Conservation (phyloP, 73 alveolate species). For the Tetrahymena elliotti region DNA sequence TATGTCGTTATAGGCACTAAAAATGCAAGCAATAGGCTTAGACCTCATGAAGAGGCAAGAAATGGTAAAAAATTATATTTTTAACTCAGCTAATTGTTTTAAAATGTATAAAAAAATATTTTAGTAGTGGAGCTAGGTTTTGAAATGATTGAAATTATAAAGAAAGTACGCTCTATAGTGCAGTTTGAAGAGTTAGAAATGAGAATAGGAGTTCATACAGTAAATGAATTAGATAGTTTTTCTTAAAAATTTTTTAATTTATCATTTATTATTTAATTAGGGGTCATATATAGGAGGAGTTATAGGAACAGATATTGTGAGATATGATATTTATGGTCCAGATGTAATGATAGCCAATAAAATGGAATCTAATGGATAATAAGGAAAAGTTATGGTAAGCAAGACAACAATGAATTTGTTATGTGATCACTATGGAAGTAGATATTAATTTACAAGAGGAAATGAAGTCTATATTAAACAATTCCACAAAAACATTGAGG, state of each 20-base stretch:
- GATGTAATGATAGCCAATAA: slow-evolving; percentile 40
- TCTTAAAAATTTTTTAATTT: too few relatives aligned
- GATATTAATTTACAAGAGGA: not conserved
- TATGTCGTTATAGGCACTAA: slow-evolving; percentile 79
- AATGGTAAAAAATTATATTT: not conserved
- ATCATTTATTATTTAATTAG: not conserved
- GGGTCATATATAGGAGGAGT: slow-evolving; percentile 35
- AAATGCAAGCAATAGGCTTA: slow-evolving; percentile 69
- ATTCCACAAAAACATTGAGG: not conserved
- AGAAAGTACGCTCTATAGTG: slow-evolving; percentile 60
- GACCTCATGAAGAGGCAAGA: slow-evolving; percentile 51
- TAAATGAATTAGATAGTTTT: not conserved
- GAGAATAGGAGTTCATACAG: slow-evolving; percentile 67
- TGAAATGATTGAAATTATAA: slow-evolving; percentile 75
- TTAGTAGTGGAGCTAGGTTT: slow-evolving; percentile 75
- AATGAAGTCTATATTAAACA: not conserved
- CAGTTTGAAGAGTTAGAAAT: slow-evolving; percentile 59
- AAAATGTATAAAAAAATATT: too few relatives aligned
- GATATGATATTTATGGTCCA: slow-evolving; percentile 45
- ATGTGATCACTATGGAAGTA: not conserved
- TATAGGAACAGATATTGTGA: slow-evolving; percentile 37
- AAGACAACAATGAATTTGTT: slow-evolving; percentile 20
- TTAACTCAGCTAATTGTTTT: not conserved
- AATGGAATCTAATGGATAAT: slow-evolving; percentile 44
- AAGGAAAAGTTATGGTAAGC: slow-evolving; percentile 22